These are phyloP conservation scores for Cercospora sp. DNA, from an alignment of 2,329 filamentous ascomycete species.

Conservation along the genomic window DNA sequence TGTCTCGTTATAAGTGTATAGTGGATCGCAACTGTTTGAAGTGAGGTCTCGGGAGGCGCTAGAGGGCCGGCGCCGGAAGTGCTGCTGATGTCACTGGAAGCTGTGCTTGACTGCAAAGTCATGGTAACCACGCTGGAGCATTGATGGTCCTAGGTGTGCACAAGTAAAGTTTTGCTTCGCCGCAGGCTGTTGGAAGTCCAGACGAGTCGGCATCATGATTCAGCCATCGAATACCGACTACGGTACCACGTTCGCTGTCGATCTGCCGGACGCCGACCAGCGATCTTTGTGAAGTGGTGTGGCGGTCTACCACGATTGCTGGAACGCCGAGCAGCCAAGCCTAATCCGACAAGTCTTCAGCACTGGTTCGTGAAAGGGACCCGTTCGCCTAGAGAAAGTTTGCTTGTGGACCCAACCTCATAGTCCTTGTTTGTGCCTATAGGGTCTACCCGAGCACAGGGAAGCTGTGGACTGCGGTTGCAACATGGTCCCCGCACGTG, in stretches of 20 bases:
- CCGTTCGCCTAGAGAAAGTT: background rate
- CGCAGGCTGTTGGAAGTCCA: background rate
- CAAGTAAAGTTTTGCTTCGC: background rate
- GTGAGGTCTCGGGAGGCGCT: background rate
- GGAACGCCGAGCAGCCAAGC: background rate
- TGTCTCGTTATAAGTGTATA: background rate
- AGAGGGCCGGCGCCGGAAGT: background rate
- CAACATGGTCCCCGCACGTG: constrained; percentile 2
- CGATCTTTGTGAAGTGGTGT: background rate
- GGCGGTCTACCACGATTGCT: background rate
- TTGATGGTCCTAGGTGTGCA: background rate
- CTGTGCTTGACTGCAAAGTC: background rate
- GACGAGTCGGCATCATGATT: background rate
- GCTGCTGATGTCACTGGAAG: background rate
- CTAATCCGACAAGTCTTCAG: background rate
- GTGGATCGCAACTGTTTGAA: background rate
- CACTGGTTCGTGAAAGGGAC: background rate
- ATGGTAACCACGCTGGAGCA: background rate
- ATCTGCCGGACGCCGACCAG: background rate
- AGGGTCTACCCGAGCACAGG: background rate
- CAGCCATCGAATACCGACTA: background rate
- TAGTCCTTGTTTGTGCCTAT: background rate
- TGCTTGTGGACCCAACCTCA: background rate
- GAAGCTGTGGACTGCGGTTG: background rate
- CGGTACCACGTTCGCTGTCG: background rate